Base-by-base conservation (phyloP, 495 filamentous ascomycete species). In the Aspergillus olivimuriae region DNA sequence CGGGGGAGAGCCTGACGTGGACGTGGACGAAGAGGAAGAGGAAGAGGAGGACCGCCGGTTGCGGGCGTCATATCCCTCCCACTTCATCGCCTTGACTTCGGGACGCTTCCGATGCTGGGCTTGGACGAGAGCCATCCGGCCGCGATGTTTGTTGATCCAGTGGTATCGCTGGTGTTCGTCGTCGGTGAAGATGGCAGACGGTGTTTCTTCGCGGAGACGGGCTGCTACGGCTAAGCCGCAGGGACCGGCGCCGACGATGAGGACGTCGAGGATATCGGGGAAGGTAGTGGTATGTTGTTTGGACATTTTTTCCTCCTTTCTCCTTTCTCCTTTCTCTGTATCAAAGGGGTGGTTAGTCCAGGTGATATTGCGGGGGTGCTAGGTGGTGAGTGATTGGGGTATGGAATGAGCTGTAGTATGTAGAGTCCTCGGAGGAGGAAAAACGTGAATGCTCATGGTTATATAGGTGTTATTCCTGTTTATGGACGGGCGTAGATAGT, bases 111-210 rank as follows among this genome's bases (percentile, higher is more conserved):
- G 48, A 18, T 50, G 43, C 1, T 56, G 53, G 10, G 60, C 56
- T 24, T 62, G 61, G 5, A 70, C 60, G 0, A 72, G 62, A 43
- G 58, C 65, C 65, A 74, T 75, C 17, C 60, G 53, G 0, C 67
- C 65, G 12, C 62, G 62, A 47, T 81, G 71, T 44, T 71, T 75
- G 39, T 67, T 70, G 41, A 83, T 78, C 78, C 78, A 82, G 53
- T 81, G 76, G 53, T 80, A 83, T 8, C 78, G 70, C 39, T 75
- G 70, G 50, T 84, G 80, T 48, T 82, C 80, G 43, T 78, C 75
- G 56, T 82, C 81, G 2, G 80, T 82, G 62, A 83, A 83, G 28
- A 81, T 70, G 10, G 78, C 76, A 0, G 76, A 81, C 6, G 79
- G 78, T 2, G 78, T 82, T 40, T 66, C 65, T 63, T 83, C 78